Conservation (phyloP, 257 asterid genomes). For the Solanum lycopersicoides region DNA sequence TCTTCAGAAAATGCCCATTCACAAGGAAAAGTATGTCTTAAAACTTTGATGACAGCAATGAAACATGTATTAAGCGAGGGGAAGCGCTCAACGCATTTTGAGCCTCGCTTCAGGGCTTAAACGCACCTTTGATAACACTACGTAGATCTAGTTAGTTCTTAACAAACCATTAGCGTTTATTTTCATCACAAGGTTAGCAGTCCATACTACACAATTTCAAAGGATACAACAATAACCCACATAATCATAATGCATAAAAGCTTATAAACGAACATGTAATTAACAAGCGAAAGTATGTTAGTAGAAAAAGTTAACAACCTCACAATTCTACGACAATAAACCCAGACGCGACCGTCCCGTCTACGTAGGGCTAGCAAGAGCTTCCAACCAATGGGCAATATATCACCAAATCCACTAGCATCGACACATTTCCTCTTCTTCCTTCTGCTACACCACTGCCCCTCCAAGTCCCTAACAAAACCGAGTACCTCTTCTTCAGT, state of each 20-base stretch:
- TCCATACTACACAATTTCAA: neutral
- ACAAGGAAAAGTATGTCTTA: neutral
- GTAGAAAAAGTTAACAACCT: conserved; percentile 36
- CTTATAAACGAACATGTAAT: neutral
- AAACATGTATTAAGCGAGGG: neutral
- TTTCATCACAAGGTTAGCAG: neutral
- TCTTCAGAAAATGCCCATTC: neutral
- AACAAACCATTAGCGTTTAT: neutral
- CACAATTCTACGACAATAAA: conserved; percentile 69
- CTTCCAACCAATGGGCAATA: conserved; percentile 79
- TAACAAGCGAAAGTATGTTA: neutral
- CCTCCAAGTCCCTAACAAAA: conserved; percentile 60
- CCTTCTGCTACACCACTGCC: conserved; percentile 94
- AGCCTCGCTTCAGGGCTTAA: neutral
- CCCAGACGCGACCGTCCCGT: conserved; percentile 49
- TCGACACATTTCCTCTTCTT: conserved; percentile 85
- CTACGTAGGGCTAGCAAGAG: conserved; percentile 78
- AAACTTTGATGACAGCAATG: neutral
- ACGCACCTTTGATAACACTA: neutral
- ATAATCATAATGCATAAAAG: neutral
- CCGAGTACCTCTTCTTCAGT: conserved; percentile 58
- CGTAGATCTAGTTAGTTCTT: neutral
- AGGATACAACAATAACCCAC: neutral
- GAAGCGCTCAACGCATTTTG: neutral
- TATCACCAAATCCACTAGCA: conserved; percentile 46